A percentile compares a stretch with the other conserved stretches of the same genome.
Evolutionary conservation across 805 yeast genomes (phyloP).

Genomic region (Candida lessepsii): DNA sequence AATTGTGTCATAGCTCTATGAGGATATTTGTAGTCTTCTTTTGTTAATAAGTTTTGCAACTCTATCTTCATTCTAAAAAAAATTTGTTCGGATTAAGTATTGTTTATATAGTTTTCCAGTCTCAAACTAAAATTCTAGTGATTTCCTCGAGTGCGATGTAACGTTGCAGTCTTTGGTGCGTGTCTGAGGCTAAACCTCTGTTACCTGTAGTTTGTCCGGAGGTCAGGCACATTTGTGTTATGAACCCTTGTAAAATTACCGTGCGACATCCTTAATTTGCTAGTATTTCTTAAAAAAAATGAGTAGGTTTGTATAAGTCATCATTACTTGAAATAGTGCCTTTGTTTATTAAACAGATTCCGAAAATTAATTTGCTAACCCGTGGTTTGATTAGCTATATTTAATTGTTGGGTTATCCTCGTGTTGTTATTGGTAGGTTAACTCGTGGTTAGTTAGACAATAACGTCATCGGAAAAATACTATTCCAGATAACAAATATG

Average conservation of each 20-base stretch:
- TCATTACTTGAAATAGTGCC: neutral
- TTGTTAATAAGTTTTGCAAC: conserved; percentile 13
- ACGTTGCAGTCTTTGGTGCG: conserved; percentile 6
- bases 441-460: neutral
- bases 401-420: neutral
- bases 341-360: neutral
- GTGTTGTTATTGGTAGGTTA: neutral
- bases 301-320: neutral
- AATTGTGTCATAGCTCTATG: conserved; percentile 28
- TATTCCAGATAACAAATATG: conserved; percentile 1
- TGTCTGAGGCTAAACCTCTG: conserved; percentile 1
- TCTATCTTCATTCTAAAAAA: conserved; percentile 16
- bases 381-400: neutral
- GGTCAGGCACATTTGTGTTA: neutral
- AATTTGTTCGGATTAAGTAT: neutral
- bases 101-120: conserved; percentile 11
- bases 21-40: conserved; percentile 11
- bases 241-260: neutral
- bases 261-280: conserved; percentile 4
- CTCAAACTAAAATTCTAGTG: neutral
- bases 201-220: conserved; percentile 4
- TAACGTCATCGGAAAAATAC: conserved; percentile 1
- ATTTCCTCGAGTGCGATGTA: conserved; percentile 8
- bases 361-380: neutral
- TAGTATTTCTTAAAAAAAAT: neutral